Base-by-base conservation (phyloP, 2,329 filamentous ascomycete species). In the Colletotrichum camelliae region DNA sequence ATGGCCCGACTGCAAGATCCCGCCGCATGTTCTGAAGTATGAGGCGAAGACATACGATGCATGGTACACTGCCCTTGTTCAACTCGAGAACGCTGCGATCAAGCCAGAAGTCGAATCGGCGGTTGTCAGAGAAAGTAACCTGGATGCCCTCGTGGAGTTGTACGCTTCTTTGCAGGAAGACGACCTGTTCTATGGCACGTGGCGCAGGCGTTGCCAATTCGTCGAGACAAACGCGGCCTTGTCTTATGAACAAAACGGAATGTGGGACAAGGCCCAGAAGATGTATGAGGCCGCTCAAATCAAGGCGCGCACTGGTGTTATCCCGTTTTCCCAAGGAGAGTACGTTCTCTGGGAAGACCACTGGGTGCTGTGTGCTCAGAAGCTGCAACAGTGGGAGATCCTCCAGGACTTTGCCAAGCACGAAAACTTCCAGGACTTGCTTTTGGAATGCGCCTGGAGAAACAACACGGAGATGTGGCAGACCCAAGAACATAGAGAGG, bases 271-370 rank as follows among this genome's bases (percentile, higher is more conserved):
- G 85, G 96, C 97, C 1, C 97, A 99, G 86, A 94, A 95, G 81
- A 94, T 98, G 87, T 99, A 98, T 84, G 97, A 99, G 84, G 94
- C 94, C 72, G 97, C 97, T 1, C 97, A 99, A 84, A 95, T 99
- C 83, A 99, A 98, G 84, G 97, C 97, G 60, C 92, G 97, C 62
- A 98, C 96, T 1, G 97, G 96, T 67, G 95, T 96, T n/a, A 92
- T 98, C 77, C 96, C 97, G 0, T 98, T 98, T 84, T 98, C 96
- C 1, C 95, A 97, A 80, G 96, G 94, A 37, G 97, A 99, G 85
- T 99, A 99, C 85, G 98, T 98, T 91, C 91, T 99, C 1, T 99
- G 97, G 97, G 97, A 99, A 85, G 97, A 99, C 82, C 97, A 99
- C 80, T 99, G 97, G 97, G 93, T 99, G 57, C 90, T 98, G 66